phyloP scores from a whole-genome alignment of 2,329 filamentous ascomycete species.

The Chaetomium sp. region DNA sequence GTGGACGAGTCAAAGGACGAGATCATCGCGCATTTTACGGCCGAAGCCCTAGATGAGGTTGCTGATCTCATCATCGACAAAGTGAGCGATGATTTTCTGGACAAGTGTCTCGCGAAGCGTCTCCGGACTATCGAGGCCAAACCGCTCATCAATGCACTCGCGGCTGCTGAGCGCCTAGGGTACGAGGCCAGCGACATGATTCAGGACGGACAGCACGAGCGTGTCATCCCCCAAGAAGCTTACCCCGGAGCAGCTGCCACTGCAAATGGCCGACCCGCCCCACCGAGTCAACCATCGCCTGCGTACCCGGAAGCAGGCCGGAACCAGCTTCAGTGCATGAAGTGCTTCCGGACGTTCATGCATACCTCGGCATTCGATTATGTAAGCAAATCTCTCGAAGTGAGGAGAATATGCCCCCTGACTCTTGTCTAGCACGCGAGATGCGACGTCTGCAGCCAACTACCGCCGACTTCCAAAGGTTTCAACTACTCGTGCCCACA shows the following conservation, averaged over 20 bases:
- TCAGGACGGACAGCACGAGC: slow-evolving; percentile 45
- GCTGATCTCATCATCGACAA: slow-evolving; percentile 49
- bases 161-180: slow-evolving; percentile 58
- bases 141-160: slow-evolving; percentile 58
- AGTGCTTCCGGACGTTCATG: slow-evolving; percentile 35
- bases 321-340: slow-evolving; percentile 29
- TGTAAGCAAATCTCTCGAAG: slow-evolving; percentile 23
- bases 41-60: slow-evolving; percentile 50
- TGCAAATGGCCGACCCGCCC: slow-evolving; percentile 7
- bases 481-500: slow-evolving; percentile 32
- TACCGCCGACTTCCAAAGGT: slow-evolving; percentile 30
- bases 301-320: neutral
- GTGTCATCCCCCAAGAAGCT: slow-evolving; percentile 40
- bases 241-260: slow-evolving; percentile 33
- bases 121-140: slow-evolving; percentile 57
- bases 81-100: slow-evolving; percentile 54
- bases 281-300: slow-evolving; percentile 6
- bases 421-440: slow-evolving; percentile 28
- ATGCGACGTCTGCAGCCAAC: slow-evolving; percentile 30
- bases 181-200: slow-evolving; percentile 56
- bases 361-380: slow-evolving; percentile 29
- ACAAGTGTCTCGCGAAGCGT: slow-evolving; percentile 54
- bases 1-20: slow-evolving; percentile 46
- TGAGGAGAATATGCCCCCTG: neutral
- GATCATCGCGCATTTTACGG: slow-evolving; percentile 46